Percentiles rank a stretch among this genome's conserved stretches.
Evolutionary conservation across 768 basidiomycete species (phyloP).

Genomic region (Daedalea quercina): DNA sequence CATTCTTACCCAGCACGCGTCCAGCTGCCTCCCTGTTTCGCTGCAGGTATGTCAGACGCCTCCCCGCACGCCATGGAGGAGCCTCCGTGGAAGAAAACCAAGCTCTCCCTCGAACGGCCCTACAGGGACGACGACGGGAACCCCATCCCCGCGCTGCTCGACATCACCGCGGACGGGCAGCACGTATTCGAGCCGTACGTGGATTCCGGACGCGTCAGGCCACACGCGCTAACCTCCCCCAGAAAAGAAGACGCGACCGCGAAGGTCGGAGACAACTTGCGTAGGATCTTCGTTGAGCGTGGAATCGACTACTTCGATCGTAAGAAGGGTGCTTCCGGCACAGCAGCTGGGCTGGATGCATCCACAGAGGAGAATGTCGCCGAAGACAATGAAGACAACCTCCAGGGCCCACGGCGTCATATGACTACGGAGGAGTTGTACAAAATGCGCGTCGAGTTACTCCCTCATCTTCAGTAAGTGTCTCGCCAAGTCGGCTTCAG

Average conservation of each 20-base stretch:
- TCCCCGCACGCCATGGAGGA: conserved; percentile 1
- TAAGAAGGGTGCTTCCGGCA: conserved; percentile 21
- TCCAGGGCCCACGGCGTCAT: conserved; percentile 28
- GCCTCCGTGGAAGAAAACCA: conserved; percentile 52
- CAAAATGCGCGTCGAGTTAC: conserved; percentile 66
- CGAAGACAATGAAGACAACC: conserved; percentile 25
- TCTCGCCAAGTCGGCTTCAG: background rate
- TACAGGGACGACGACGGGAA: conserved; percentile 75
- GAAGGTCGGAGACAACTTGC: conserved; percentile 56
- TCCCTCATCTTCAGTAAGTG: conserved; percentile 69
- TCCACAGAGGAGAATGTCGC: conserved; percentile 21
- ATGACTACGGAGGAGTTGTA: conserved; percentile 73
- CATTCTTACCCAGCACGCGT: background rate
- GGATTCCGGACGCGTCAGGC: background rate
- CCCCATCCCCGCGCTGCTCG: conserved; percentile 52
- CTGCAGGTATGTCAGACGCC: too few relatives aligned
- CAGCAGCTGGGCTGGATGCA: conserved; percentile 10
- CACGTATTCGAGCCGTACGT: conserved; percentile 69
- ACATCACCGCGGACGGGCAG: conserved; percentile 66
- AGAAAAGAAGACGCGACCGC: conserved; percentile 46
- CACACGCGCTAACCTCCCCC: background rate
- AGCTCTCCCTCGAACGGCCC: conserved; percentile 67
- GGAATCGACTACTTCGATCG: conserved; percentile 72
- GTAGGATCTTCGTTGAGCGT: conserved; percentile 66
- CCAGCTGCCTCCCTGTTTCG: background rate